phyloP scores from a whole-genome alignment of 139 green algal species.

The Closterium sp. region DNA sequence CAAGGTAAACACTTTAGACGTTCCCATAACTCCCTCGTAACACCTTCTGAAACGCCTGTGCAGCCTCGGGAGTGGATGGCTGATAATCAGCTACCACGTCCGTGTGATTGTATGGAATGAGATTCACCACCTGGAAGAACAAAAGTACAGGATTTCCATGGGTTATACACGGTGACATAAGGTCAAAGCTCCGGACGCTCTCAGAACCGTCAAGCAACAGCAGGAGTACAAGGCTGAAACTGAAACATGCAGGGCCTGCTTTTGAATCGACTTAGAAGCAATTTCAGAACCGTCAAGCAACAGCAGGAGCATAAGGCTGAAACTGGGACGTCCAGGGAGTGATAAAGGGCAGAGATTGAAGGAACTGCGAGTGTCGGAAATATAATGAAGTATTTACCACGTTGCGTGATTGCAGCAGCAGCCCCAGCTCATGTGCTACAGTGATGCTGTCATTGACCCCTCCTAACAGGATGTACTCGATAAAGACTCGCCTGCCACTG shows the following conservation, averaged over 20 bases:
- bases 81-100: constrained; percentile 26
- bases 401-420: constrained; percentile 59
- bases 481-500: constrained; percentile 65
- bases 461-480: constrained; percentile 94
- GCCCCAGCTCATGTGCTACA: constrained; percentile 70
- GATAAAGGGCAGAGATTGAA: background rate
- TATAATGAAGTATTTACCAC: constrained; percentile 47
- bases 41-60: constrained; percentile 69
- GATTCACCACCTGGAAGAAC: constrained; percentile 73
- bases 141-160: too few species aligned
- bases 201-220: too few species aligned
- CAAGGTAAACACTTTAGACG: background rate
- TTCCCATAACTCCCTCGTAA: constrained; percentile 44
- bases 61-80: constrained; percentile 20
- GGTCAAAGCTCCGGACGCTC: too few species aligned
- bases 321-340: background rate
- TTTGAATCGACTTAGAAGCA: too few species aligned
- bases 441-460: constrained; percentile 77
- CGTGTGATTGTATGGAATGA: constrained; percentile 90
- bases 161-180: too few species aligned
- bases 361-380: background rate
- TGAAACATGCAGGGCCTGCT: too few species aligned
- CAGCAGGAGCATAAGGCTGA: background rate
- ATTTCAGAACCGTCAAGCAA: too few species aligned
- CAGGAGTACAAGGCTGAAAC: too few species aligned